These are phyloP conservation scores for Xerocomus brunneocitrinus DNA, from an alignment of 768 basidiomycete genomes.

Conservation along the genomic window DNA sequence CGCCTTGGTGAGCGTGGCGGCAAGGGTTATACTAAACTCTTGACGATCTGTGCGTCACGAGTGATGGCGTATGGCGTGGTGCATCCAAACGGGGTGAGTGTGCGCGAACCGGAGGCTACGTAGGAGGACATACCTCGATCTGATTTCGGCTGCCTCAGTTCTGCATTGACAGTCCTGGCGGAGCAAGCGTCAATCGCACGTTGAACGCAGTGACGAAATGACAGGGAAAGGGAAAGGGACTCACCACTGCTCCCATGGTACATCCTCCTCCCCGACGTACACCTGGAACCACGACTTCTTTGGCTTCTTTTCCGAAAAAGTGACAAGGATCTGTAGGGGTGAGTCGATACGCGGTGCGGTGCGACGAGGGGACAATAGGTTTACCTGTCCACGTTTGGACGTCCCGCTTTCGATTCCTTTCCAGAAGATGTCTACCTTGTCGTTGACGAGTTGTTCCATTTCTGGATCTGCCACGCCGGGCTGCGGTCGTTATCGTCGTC, in stretches of 20 bases:
- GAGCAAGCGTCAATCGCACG: not conserved
- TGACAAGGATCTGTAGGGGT: conserved; percentile 51
- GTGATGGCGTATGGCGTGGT: not conserved
- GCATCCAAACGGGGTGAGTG: not conserved
- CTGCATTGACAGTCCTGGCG: conserved; percentile 72
- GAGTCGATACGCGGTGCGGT: not conserved
- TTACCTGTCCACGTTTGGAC: conserved; percentile 67
- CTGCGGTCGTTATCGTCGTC: conserved; percentile 31
- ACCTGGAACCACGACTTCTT: conserved; percentile 78
- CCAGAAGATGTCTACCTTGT: conserved; percentile 79
- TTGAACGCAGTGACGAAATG: not conserved
- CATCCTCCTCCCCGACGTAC: conserved; percentile 71
- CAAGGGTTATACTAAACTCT: conserved; percentile 54
- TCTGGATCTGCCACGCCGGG: conserved; percentile 73
- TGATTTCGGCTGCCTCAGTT: conserved; percentile 65
- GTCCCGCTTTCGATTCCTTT: conserved; percentile 61
- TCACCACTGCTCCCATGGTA: conserved; percentile 86
- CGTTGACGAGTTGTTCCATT: conserved; percentile 66
- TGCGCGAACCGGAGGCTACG: not conserved
- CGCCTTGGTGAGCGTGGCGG: conserved; percentile 58
- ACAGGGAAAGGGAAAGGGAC: conserved; percentile 5
- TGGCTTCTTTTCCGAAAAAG: conserved; percentile 70
- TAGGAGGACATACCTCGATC: conserved; percentile 46
- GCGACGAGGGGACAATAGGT: not conserved
- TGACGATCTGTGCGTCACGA: conserved; percentile 35